Conservation (phyloP, 2,329 filamentous ascomycete species). For the Ophiostoma sp. region DNA sequence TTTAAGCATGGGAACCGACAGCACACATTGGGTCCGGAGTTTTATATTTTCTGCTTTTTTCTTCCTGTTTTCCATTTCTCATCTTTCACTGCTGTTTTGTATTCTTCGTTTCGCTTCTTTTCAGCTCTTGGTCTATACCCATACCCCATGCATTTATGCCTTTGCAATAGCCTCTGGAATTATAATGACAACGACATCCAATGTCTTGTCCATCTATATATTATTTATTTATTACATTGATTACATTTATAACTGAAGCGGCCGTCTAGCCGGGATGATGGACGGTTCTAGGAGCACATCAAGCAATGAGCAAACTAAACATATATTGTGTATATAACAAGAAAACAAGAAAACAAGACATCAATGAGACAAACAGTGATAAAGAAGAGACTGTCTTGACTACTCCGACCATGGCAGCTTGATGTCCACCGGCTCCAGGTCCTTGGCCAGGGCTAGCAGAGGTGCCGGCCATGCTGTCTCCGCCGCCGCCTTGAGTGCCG, state of each 20-base stretch:
- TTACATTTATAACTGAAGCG: neutral
- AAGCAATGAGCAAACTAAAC: neutral
- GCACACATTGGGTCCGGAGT: neutral
- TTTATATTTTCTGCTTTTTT: constrained; percentile 3
- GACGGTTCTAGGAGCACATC: neutral
- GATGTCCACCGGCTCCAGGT: constrained; percentile 50
- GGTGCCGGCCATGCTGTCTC: constrained; percentile 41
- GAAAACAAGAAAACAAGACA: neutral
- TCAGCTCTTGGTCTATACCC: constrained; percentile 31
- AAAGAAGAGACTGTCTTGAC: constrained; percentile 28
- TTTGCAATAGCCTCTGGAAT: constrained; percentile 10
- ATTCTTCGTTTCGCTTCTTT: constrained; percentile 26
- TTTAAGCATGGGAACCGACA: neutral
- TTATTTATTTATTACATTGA: neutral
- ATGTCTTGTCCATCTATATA: neutral
- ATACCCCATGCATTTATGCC: constrained; percentile 11
- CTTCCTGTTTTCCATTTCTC: neutral
- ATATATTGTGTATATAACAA: neutral
- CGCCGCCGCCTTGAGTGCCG: constrained; percentile 33
- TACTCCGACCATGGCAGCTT: constrained; percentile 46
- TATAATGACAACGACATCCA: constrained; percentile 1
- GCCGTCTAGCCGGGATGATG: neutral
- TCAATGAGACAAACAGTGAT: neutral
- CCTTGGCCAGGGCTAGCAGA: constrained; percentile 47
- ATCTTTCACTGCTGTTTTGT: constrained; percentile 21